Evolutionary conservation across 352 stramenopile genomes (phyloP), one percentile per base, ranked within the genome.

Genomic region (Globisporangium orthogonon): DNA sequence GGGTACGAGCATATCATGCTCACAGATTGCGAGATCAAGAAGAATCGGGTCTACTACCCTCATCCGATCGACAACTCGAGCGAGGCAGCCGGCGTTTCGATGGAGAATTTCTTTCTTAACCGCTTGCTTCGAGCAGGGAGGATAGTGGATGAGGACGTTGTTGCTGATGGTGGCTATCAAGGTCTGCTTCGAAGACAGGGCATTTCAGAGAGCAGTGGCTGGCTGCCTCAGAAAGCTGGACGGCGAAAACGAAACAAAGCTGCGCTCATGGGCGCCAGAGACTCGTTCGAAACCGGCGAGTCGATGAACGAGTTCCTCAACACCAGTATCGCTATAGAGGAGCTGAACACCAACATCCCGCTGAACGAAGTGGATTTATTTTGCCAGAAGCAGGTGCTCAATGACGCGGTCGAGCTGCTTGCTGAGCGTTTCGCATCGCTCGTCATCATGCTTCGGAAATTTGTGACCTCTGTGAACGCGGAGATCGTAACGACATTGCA

Each of bases 31-130:
- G 69, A 67, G 15, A 63, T 83, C 10, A 82, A 84, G 37, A 78
- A 71, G 49, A 76, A 69, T n/a, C 66, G 76, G 43, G 70, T 85
- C 44, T 89, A 79, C 51, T 75, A 87, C 44, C 81, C 81, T 11
- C 78, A 87, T 52, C 63, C 76, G 13, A 69, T 50, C 28, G 67
- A 66, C 13, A 61, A 66, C 28, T 51, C 61, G 10, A 46, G 50
- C 14, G 67, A 73, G 31, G 65, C 55, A 0, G 65, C 67, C 29
- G 63, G 62, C 35, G 51, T 33, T 13, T 58, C 61, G 3, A 79
- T 87, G 71, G 71, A 75, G 61, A 70, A 57, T n/a, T 89, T 89
- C 50, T 65, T 89, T 9, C 51, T 91, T 35, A 60, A 58, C n/a
- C 68, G 76, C 18, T 63, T 91, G 15, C 71, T 79, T 7, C 66